A percentile compares a stretch with the other conserved stretches of the same genome.
Evolutionary conservation across 2,329 filamentous ascomycete species (phyloP).

Genomic region (Calycina herbarum): DNA sequence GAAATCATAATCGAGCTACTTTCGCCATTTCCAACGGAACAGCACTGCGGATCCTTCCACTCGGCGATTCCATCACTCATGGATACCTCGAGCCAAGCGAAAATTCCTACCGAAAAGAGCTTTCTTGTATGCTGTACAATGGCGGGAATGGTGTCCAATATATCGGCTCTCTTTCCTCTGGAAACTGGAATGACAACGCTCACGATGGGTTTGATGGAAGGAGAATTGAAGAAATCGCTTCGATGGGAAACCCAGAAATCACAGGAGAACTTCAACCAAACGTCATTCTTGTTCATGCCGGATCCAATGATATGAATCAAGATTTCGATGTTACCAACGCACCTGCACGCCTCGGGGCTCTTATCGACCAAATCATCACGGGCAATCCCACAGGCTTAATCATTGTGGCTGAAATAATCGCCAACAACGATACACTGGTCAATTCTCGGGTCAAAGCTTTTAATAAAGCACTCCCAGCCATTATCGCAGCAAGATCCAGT

Average conservation of each 20-base stretch:
- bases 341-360: neutral
- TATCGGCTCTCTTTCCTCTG: neutral
- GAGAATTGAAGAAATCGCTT: conserved; percentile 10
- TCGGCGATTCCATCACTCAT: conserved; percentile 8
- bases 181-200: conserved; percentile 6
- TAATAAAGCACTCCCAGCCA: conserved; percentile 3
- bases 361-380: conserved; percentile 1
- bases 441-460: conserved; percentile 7
- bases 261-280: conserved; percentile 1
- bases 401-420: conserved; percentile 6
- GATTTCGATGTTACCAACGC: neutral
- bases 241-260: neutral
- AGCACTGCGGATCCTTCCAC: conserved; percentile 7
- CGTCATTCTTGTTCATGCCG: conserved; percentile 11
- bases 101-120: conserved; percentile 10
- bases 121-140: conserved; percentile 6
- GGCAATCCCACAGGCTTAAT: conserved; percentile 5
- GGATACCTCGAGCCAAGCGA: neutral
- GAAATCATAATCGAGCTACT: neutral
- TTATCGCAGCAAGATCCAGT: neutral
- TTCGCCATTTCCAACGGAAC: conserved; percentile 7
- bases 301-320: conserved; percentile 7
- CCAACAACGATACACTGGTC: neutral
- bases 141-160: neutral
- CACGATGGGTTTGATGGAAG: conserved; percentile 8